Evolutionary conservation across 2,329 filamentous ascomycete species (phyloP).

Genomic region (Lomentospora prolificans): DNA sequence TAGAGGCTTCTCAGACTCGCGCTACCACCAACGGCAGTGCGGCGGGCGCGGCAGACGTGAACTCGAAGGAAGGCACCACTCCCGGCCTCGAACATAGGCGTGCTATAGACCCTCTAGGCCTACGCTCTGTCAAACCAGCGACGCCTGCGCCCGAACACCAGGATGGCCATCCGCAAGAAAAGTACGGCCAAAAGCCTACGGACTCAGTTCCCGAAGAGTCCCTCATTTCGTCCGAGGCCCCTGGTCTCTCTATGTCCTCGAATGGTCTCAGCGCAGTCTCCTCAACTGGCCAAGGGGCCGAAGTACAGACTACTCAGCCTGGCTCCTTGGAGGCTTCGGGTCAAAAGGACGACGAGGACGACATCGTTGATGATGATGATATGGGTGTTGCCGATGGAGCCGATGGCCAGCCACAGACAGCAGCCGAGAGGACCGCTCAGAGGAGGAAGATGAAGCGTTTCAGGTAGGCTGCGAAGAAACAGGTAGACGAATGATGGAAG

Average conservation of each 20-base stretch:
- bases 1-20: constrained; percentile 25
- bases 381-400: constrained; percentile 24
- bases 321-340: neutral
- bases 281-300: neutral
- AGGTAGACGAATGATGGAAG: neutral
- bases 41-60: constrained; percentile 48
- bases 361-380: constrained; percentile 46
- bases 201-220: constrained; percentile 29
- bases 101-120: constrained; percentile 28
- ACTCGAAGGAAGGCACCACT: constrained; percentile 31
- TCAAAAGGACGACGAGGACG: constrained; percentile 39
- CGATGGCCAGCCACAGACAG: constrained; percentile 34
- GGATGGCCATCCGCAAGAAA: constrained; percentile 13
- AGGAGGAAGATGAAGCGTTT: constrained; percentile 70
- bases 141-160: constrained; percentile 27
- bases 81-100: constrained; percentile 12
- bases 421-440: constrained; percentile 46
- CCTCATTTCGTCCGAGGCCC: constrained; percentile 27
- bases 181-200: constrained; percentile 24
- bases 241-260: constrained; percentile 27
- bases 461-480: constrained; percentile 38
- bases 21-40: constrained; percentile 21
- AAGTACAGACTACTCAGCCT: neutral
- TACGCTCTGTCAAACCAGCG: constrained; percentile 30
- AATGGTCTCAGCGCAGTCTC: constrained; percentile 17